phyloP scores from a whole-genome alignment of 164 flowering plant genomes.

The Vitis cinerea region DNA sequence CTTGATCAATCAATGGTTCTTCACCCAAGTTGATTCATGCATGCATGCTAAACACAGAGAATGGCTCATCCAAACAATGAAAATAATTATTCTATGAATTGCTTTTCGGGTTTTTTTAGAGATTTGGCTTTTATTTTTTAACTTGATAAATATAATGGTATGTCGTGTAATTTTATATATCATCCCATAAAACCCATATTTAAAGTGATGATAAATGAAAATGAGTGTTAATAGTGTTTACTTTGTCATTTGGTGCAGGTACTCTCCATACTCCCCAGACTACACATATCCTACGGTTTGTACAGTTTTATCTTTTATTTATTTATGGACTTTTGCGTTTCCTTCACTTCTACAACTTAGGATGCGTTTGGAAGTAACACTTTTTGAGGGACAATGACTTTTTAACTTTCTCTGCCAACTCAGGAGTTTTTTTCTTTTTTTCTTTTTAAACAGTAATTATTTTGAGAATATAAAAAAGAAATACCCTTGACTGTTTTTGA shows the following conservation, averaged over 20 bases:
- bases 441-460: not conserved
- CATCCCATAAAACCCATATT: no score
- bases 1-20: no score
- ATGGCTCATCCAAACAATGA: no score
- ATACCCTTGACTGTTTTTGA: not conserved
- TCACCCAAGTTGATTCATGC: no score
- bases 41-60: no score
- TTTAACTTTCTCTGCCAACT: not conserved
- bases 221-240: not conserved
- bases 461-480: not conserved
- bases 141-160: no score
- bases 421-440: not conserved
- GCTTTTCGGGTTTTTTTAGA: no score
- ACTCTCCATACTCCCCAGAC: slow-evolving; percentile 71
- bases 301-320: slow-evolving; percentile 12
- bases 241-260: slow-evolving; percentile 42
- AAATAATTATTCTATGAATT: no score
- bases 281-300: slow-evolving; percentile 78
- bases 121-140: no score
- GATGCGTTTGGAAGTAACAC: slow-evolving; percentile 12
- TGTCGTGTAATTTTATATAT: no score
- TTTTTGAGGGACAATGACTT: slow-evolving; percentile 4
- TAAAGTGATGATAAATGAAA: no score
- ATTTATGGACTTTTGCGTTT: not conserved
- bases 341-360: slow-evolving; percentile 5